Percentiles rank a stretch among this genome's conserved stretches.
Evolutionary conservation across 192 early-diverging fungal genomes (phyloP).

Genomic region (Coemansia sp.): DNA sequence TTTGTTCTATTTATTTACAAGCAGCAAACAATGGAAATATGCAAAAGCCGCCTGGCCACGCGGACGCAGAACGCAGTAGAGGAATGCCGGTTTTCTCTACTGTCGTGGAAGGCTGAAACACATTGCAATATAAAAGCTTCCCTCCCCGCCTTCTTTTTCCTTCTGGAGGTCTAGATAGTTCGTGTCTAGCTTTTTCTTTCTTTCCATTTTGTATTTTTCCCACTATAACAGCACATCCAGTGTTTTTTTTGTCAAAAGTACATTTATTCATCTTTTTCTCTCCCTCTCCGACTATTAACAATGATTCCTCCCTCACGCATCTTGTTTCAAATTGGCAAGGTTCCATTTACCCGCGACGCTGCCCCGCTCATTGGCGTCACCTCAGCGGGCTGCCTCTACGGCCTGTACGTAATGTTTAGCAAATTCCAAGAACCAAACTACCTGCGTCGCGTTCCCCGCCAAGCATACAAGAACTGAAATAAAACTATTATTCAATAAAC

Average conservation of each 20-base stretch:
- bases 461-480: conserved; percentile 36
- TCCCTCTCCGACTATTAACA: background rate
- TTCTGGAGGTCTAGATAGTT: no score
- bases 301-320: conserved; percentile 6
- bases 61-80: no score
- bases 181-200: no score
- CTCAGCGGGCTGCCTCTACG: conserved; percentile 46
- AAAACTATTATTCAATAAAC: background rate
- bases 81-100: background rate
- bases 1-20: no score
- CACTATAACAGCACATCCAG: no score
- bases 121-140: background rate
- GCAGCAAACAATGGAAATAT: background rate
- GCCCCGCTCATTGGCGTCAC: conserved; percentile 44
- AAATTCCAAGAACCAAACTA: conserved; percentile 54
- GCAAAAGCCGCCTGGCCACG: background rate
- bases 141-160: no score
- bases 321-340: conserved; percentile 37
- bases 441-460: conserved; percentile 35
- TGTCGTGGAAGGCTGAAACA: background rate
- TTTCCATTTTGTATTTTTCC: background rate
- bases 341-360: conserved; percentile 48
- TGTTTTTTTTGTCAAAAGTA: no score
- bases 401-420: conserved; percentile 45
- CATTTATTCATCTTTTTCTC: background rate